Conservation (phyloP, 129 eudicot species). For the Flaveria linearis region DNA sequence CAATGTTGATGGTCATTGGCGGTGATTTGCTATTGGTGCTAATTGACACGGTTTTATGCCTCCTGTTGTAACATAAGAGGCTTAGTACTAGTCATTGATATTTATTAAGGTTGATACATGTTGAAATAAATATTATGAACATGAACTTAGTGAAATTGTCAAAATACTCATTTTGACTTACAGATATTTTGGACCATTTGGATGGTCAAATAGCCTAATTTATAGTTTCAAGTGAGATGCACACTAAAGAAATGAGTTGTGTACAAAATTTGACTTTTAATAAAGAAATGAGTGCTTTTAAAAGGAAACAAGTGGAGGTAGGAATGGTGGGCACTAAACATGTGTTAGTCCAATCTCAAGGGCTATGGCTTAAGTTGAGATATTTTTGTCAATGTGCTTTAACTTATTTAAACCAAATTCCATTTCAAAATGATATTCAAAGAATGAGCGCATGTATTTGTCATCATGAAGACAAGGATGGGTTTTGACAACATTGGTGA, state of each 20-base stretch:
- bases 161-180: too few species aligned
- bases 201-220: too few species aligned
- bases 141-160: too few species aligned
- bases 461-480: slow-evolving; percentile 9
- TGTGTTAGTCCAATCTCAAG: slow-evolving; percentile 38
- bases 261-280: slow-evolving; percentile 30
- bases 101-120: too few species aligned
- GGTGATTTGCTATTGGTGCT: too few species aligned
- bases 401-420: slow-evolving; percentile 23
- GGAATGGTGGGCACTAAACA: slow-evolving; percentile 36
- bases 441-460: not conserved
- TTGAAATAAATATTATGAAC: too few species aligned
- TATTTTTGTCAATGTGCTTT: slow-evolving; percentile 15
- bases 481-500: slow-evolving; percentile 10
- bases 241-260: not conserved
- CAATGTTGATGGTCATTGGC: too few species aligned
- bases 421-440: slow-evolving; percentile 25
- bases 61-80: too few species aligned
- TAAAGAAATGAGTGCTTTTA: slow-evolving; percentile 19
- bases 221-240: not conserved
- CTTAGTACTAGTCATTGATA: too few species aligned
- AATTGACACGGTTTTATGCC: too few species aligned
- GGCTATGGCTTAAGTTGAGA: slow-evolving; percentile 32
- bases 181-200: too few species aligned
- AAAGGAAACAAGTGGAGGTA: slow-evolving; percentile 34